phyloP scores from a whole-genome alignment of 345 rosid species.

The Arabis alpina region DNA sequence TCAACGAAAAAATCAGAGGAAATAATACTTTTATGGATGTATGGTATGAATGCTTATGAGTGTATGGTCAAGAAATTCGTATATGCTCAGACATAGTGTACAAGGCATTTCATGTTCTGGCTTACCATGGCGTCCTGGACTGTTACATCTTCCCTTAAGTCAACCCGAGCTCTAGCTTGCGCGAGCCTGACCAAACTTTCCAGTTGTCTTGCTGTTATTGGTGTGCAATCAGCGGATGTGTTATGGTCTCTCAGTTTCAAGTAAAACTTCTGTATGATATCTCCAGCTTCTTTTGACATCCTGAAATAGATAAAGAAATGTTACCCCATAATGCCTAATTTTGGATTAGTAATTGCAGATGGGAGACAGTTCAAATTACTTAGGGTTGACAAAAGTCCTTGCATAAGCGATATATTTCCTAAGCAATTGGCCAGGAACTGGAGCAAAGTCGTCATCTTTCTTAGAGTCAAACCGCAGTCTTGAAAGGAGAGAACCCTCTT shows the following conservation, averaged over 20 bases:
- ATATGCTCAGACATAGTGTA: background rate
- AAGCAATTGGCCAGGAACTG: conserved; percentile 83
- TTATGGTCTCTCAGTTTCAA: conserved; percentile 83
- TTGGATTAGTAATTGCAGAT: conserved; percentile 21
- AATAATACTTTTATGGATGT: conserved; percentile 7
- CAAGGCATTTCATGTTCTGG: conserved; percentile 1
- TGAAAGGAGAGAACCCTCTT: conserved; percentile 70
- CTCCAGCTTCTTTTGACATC: conserved; percentile 91
- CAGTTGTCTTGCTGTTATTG: conserved; percentile 94
- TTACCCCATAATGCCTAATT: conserved; percentile 24
- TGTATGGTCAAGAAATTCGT: conserved; percentile 24
- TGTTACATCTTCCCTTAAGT: conserved; percentile 90
- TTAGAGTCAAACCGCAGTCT: conserved; percentile 76
- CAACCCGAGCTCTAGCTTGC: conserved; percentile 94
- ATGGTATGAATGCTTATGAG: background rate
- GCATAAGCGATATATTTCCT: conserved; percentile 94
- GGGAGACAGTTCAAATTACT: conserved; percentile 53
- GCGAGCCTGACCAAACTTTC: conserved; percentile 95
- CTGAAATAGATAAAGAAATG: conserved; percentile 48
- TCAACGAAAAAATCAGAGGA: background rate
- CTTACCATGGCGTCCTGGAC: conserved; percentile 85
- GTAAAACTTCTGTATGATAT: conserved; percentile 84
- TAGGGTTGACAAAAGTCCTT: conserved; percentile 76
- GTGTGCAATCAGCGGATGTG: conserved; percentile 91
- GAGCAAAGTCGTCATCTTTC: conserved; percentile 71